A percentile compares a stretch with the other conserved stretches of the same genome.
Evolutionary conservation across 768 basidiomycete species (phyloP).

Genomic region (Amanita brunnescens): DNA sequence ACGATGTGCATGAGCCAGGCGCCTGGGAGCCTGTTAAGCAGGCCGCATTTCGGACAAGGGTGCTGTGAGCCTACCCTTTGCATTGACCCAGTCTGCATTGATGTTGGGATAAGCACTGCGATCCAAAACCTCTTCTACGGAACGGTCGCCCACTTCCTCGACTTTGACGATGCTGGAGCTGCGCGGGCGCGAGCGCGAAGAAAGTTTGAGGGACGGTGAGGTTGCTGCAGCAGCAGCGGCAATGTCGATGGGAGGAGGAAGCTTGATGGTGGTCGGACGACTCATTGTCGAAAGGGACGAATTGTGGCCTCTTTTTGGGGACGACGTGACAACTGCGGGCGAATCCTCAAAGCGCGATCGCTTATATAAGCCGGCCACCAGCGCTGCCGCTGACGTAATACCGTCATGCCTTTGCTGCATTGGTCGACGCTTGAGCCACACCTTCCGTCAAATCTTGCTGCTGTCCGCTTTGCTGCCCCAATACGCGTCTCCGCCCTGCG

Average conservation of each 20-base stretch:
- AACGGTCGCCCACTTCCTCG: conserved; percentile 67
- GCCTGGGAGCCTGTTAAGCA: conserved; percentile 38
- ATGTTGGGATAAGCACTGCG: conserved; percentile 75
- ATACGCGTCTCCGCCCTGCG: conserved; percentile 60
- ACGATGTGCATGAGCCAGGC: conserved; percentile 98
- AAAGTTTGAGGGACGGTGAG: conserved; percentile 16
- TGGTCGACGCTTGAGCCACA: conserved; percentile 59
- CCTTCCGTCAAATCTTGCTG: conserved; percentile 50
- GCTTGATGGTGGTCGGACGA: conserved; percentile 44
- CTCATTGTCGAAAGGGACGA: conserved; percentile 27
- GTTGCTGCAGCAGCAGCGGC: conserved; percentile 11
- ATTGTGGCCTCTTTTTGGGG: background rate
- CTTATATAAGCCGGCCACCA: background rate
- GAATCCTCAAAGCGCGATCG: background rate
- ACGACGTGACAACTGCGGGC: conserved; percentile 1
- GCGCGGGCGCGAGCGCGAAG: conserved; percentile 38
- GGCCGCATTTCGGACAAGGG: background rate
- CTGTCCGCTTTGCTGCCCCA: conserved; percentile 61
- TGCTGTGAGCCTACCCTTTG: conserved; percentile 56
- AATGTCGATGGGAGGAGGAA: conserved; percentile 44
- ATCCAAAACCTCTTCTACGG: conserved; percentile 69
- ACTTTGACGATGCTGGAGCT: conserved; percentile 78
- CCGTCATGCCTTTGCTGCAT: conserved; percentile 46
- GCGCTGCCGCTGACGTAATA: background rate
- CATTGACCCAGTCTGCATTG: conserved; percentile 91